Conservation (phyloP, 208 protist genomes). For the Wallacemonas sp. region DNA sequence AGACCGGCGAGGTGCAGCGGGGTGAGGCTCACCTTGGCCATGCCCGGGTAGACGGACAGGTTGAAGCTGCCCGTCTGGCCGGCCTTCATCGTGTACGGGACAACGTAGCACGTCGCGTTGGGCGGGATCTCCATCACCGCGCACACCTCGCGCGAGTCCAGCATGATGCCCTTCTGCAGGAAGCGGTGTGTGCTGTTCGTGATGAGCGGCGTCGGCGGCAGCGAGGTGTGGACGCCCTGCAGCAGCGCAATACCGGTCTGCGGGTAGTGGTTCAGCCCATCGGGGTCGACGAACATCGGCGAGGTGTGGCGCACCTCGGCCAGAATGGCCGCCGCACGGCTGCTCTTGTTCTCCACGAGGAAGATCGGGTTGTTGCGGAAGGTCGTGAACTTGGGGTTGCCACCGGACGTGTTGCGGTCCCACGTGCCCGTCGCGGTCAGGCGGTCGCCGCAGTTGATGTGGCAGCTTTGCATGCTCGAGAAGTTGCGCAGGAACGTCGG, state of each 20-base stretch:
- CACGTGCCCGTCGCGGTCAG: conserved; percentile 63
- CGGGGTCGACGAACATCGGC: conserved; percentile 61
- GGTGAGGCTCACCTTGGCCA: conserved; percentile 70
- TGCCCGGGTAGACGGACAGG: conserved; percentile 81
- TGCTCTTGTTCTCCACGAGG: conserved; percentile 82
- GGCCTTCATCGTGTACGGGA: conserved; percentile 78
- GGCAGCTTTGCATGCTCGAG: conserved; percentile 73
- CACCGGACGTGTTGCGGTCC: conserved; percentile 61
- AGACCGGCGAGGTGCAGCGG: conserved; percentile 76
- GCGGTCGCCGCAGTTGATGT: conserved; percentile 89
- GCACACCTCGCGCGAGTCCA: conserved; percentile 87
- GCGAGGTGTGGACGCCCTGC: conserved; percentile 50
- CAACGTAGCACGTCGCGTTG: conserved; percentile 65
- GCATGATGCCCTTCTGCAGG: conserved; percentile 86
- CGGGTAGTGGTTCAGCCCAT: conserved; percentile 81
- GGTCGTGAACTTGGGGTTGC: conserved; percentile 78
- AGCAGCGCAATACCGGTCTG: conserved; percentile 78
- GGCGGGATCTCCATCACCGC: conserved; percentile 70
- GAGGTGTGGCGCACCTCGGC: conserved; percentile 74
- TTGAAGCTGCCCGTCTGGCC: conserved; percentile 66
- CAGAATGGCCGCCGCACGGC: conserved; percentile 63
- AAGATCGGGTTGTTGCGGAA: conserved; percentile 91
- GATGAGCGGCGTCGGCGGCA: conserved; percentile 68
- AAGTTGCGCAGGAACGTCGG: conserved; percentile 83
- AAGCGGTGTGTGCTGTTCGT: conserved; percentile 82